phyloP scores from a whole-genome alignment of 2,329 filamentous ascomycete genomes.

The Calonectria montana region DNA sequence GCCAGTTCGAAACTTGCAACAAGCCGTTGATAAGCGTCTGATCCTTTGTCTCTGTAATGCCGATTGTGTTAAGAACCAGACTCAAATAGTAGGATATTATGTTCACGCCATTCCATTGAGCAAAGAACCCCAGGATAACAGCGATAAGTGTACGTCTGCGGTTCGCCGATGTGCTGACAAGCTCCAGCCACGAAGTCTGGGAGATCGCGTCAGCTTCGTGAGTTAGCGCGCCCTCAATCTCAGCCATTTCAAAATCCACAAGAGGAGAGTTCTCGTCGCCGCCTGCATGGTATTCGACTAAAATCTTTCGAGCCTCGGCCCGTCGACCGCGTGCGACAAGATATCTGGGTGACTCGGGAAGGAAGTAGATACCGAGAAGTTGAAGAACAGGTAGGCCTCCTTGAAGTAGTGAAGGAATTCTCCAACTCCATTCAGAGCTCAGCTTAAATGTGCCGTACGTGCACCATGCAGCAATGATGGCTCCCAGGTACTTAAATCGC shows the following conservation, averaged over 20 bases:
- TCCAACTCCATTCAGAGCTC: conserved; percentile 39
- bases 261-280: conserved; percentile 53
- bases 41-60: conserved; percentile 51
- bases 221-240: conserved; percentile 52
- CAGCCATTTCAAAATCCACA: conserved; percentile 54
- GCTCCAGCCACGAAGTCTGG: conserved; percentile 52
- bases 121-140: conserved; percentile 33
- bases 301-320: conserved; percentile 50
- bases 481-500: conserved; percentile 16
- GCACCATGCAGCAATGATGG: conserved; percentile 24
- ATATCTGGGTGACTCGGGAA: conserved; percentile 44
- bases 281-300: conserved; percentile 55
- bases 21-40: conserved; percentile 43
- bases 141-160: conserved; percentile 39
- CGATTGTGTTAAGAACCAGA: conserved; percentile 52
- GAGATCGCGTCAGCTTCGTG: conserved; percentile 46
- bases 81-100: conserved; percentile 48
- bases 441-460: conserved; percentile 35
- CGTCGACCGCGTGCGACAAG: conserved; percentile 48
- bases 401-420: conserved; percentile 43
- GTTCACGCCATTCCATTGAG: conserved; percentile 39
- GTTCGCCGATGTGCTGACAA: conserved; percentile 50
- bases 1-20: conserved; percentile 52
- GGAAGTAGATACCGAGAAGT: conserved; percentile 37
- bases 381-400: conserved; percentile 37